phyloP scores from a whole-genome alignment of 2,329 filamentous ascomycete genomes.

The Sporothrix variecibatus region DNA sequence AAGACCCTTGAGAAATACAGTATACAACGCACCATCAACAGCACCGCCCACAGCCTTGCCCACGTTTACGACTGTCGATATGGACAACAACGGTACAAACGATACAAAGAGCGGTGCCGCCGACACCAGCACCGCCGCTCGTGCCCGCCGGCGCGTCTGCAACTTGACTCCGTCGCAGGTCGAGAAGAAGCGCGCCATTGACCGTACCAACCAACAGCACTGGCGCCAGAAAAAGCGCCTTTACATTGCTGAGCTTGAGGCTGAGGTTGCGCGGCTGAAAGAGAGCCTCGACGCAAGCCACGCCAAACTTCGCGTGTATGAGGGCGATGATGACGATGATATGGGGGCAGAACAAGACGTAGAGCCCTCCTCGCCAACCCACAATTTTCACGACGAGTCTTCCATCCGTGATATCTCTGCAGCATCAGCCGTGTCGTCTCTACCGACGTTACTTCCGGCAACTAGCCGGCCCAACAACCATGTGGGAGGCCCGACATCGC shows the following conservation, averaged over 20 bases:
- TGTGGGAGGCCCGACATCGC: neutral
- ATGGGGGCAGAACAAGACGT: neutral
- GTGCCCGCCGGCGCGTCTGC: constrained; percentile 19
- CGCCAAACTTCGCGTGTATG: constrained; percentile 5
- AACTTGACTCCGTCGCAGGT: constrained; percentile 74
- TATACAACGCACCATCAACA: neutral
- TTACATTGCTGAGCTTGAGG: constrained; percentile 21
- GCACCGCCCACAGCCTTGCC: neutral
- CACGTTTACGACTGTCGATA: neutral
- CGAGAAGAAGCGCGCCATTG: constrained; percentile 61
- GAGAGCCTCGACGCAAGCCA: constrained; percentile 17
- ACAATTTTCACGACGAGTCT: neutral
- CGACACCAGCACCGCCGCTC: neutral
- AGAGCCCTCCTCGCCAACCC: neutral
- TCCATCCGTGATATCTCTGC: neutral
- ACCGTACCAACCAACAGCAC: constrained; percentile 25
- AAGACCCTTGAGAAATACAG: neutral
- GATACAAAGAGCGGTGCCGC: neutral
- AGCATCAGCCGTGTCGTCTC: neutral
- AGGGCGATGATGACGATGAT: neutral
- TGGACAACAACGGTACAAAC: neutral
- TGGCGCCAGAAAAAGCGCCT: constrained; percentile 23
- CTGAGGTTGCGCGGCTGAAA: constrained; percentile 18
- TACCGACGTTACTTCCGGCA: neutral
- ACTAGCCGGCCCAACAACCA: neutral